Conservation (phyloP, 495 filamentous ascomycete genomes). For the Penicillium taxi region DNA sequence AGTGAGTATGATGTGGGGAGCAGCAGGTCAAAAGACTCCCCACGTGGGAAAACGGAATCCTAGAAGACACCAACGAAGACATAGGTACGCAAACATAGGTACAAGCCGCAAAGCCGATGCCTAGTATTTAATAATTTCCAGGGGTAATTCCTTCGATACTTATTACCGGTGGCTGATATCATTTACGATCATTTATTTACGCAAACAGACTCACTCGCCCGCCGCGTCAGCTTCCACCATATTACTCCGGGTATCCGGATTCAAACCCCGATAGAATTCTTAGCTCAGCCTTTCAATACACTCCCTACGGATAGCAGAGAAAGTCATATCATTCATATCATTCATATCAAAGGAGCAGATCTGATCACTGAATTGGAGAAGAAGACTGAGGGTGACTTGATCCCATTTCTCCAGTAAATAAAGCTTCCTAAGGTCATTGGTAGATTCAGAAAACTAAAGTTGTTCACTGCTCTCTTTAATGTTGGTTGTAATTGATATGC, state of each 20-base stretch:
- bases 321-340: no score
- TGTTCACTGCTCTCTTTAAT: no score
- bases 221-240: constrained; percentile 15
- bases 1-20: constrained; percentile 25
- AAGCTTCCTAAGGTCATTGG: no score
- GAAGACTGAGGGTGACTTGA: no score
- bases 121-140: constrained; percentile 19
- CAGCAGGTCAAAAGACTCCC: constrained; percentile 26
- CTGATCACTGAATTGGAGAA: no score
- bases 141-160: constrained; percentile 33
- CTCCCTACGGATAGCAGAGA: no score
- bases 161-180: constrained; percentile 27
- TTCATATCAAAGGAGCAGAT: no score
- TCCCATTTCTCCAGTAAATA: no score
- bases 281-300: no score
- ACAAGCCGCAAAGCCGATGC: constrained; percentile 19
- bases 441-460: no score
- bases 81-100: constrained; percentile 22
- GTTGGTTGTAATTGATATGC: no score
- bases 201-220: constrained; percentile 9
- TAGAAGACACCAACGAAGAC: constrained; percentile 28
- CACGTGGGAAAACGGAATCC: constrained; percentile 12
- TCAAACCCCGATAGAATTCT: no score
- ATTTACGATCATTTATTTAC: constrained; percentile 16
- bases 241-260: constrained; percentile 4